Evolutionary conservation across 139 green algal genomes (phyloP), one percentile per base, ranked within the genome.

Genomic region (Chlorella sp.): DNA sequence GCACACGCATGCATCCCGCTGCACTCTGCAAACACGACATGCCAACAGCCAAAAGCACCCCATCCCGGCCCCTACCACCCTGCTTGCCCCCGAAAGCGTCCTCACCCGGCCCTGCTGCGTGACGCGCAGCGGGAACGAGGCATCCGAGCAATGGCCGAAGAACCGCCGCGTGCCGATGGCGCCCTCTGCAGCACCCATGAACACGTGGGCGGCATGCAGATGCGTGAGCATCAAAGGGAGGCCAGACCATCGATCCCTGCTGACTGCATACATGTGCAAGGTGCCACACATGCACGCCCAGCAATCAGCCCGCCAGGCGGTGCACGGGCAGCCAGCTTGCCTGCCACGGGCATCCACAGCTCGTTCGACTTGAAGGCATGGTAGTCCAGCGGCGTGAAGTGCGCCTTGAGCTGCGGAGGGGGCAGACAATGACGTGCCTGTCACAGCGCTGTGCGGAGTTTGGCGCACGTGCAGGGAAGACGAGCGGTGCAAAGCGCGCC

Each of bases 261-360:
- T n/a, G n/a, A n/a, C n/a, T n/a, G n/a, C n/a, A n/a, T n/a, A n/a
- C n/a, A n/a, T n/a, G n/a, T n/a, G n/a, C n/a, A n/a, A n/a, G n/a
- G n/a, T n/a, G n/a, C n/a, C n/a, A n/a, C n/a, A n/a, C n/a, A n/a
- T n/a, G n/a, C n/a, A n/a, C n/a, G n/a, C n/a, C n/a, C n/a, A n/a
- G n/a, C n/a, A n/a, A n/a, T n/a, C n/a, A n/a, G n/a, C n/a, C n/a
- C n/a, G n/a, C n/a, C n/a, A n/a, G n/a, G n/a, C n/a, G n/a, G n/a
- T n/a, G n/a, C n/a, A n/a, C n/a, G 22, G 51, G 51, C 9, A 60
- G 51, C 13, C 9, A 26, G 51, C 22, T 24, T 43, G 41, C 72
- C 72, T 14, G 72, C 72, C 43, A 60, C 72, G 2, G 72, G 72
- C 43, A 78, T 34, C 72, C 72, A 78, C 43, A 78, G 72, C 43